phyloP scores from a whole-genome alignment of 805 yeast genomes.

The Candida tibetensis region DNA sequence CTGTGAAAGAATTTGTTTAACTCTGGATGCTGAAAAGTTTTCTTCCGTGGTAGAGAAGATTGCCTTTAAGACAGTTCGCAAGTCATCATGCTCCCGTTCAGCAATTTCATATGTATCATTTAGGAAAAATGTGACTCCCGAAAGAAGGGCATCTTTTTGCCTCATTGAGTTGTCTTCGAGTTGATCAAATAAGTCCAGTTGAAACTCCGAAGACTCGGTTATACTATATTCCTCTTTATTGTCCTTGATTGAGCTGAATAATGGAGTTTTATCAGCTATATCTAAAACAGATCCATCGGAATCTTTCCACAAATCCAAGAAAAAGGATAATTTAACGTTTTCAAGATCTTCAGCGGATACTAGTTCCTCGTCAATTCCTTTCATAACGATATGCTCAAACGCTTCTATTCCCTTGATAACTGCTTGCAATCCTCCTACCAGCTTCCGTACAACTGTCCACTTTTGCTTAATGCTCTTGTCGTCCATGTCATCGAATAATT shows the following conservation, averaged over 20 bases:
- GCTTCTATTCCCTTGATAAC: constrained; percentile 59
- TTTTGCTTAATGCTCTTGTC: constrained; percentile 51
- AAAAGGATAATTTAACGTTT: constrained; percentile 46
- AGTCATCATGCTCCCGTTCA: constrained; percentile 26
- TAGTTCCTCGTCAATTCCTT: constrained; percentile 54
- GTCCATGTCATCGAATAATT: constrained; percentile 41
- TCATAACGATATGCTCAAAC: constrained; percentile 66
- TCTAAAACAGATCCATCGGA: constrained; percentile 39
- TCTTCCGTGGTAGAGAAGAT: constrained; percentile 55
- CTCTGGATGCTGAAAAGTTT: constrained; percentile 45
- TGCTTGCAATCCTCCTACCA: constrained; percentile 42
- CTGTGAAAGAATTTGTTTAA: constrained; percentile 44
- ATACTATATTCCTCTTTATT: constrained; percentile 49
- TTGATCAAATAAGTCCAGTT: constrained; percentile 34
- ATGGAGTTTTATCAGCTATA: constrained; percentile 31
- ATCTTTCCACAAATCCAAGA: constrained; percentile 66
- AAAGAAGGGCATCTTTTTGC: constrained; percentile 59
- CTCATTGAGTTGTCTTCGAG: constrained; percentile 63
- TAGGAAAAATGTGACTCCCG: constrained; percentile 44
- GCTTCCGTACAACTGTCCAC: constrained; percentile 68
- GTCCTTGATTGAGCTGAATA: constrained; percentile 42
- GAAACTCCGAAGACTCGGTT: constrained; percentile 24
- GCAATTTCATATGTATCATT: constrained; percentile 15
- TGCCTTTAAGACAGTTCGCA: constrained; percentile 48
- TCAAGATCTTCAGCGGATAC: constrained; percentile 50